phyloP scores from a whole-genome alignment of 352 stramenopile species.

The Globisporangium paroecandrum region DNA sequence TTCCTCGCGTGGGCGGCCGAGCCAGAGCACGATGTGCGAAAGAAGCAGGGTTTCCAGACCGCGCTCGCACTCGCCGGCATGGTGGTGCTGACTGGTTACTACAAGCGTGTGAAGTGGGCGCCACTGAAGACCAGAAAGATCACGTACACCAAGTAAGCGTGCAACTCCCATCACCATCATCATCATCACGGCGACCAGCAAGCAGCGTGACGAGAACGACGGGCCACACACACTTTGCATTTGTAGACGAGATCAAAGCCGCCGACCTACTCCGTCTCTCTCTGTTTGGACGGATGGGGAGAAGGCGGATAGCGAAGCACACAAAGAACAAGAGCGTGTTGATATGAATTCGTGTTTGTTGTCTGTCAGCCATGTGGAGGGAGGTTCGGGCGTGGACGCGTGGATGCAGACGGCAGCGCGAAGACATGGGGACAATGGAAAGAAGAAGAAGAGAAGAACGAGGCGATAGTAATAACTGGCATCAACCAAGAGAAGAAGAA shows the following conservation, averaged over 20 bases:
- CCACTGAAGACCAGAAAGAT: conserved; percentile 98
- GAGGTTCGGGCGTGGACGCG: background rate
- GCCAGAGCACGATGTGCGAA: conserved; percentile 97
- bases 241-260: conserved; percentile 19
- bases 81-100: conserved; percentile 94
- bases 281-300: background rate
- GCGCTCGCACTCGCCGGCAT: conserved; percentile 90
- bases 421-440: conserved; percentile 3
- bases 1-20: conserved; percentile 98
- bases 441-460: background rate
- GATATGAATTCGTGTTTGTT: conserved; percentile 5
- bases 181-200: background rate
- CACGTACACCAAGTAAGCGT: conserved; percentile 94
- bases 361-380: background rate
- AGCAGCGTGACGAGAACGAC: background rate
- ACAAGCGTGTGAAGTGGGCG: conserved; percentile 98
- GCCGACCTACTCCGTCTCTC: background rate
- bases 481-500: conserved; percentile 5
- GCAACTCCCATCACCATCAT: background rate
- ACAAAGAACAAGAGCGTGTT: conserved; percentile 3
- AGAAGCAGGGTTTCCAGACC: conserved; percentile 96
- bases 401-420: background rate
- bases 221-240: conserved; percentile 17
- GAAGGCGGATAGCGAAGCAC: conserved; percentile 1
- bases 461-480: conserved; percentile 3